These are phyloP conservation scores for Achlya hypogyna DNA, from an alignment of 352 stramenopile species.

Conservation along the genomic window DNA sequence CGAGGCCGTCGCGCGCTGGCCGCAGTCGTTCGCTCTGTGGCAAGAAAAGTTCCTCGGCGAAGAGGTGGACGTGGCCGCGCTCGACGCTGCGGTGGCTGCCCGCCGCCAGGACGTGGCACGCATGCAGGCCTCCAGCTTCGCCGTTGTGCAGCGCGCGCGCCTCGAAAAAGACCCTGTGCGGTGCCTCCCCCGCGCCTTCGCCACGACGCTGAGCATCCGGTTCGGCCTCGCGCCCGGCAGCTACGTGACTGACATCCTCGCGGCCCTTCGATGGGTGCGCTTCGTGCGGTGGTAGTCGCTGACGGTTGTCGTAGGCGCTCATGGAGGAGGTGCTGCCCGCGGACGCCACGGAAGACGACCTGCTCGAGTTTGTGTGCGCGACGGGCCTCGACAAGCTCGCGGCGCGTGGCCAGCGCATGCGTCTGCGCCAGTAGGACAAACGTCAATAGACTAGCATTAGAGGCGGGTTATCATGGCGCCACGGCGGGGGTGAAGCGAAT, in stretches of 20 bases:
- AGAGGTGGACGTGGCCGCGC: slow-evolving; percentile 29
- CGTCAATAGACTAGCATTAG: not conserved
- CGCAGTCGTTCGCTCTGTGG: slow-evolving; percentile 49
- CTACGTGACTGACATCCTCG: slow-evolving; percentile 57
- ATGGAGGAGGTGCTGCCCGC: slow-evolving; percentile 48
- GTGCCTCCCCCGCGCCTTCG: slow-evolving; percentile 59
- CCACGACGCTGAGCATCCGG: slow-evolving; percentile 66
- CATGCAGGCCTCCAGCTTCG: slow-evolving; percentile 23
- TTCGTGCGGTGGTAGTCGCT: not conserved
- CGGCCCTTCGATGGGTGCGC: slow-evolving; percentile 41
- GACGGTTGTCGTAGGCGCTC: slow-evolving; percentile 7
- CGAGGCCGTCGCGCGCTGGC: slow-evolving; percentile 44
- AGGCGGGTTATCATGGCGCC: not conserved
- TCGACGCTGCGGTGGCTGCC: slow-evolving; percentile 33
- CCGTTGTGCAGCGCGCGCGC: slow-evolving; percentile 27
- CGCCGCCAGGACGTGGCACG: slow-evolving; percentile 29
- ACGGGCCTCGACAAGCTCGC: slow-evolving; percentile 43
- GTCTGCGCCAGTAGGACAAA: not conserved
- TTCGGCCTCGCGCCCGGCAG: slow-evolving; percentile 61
- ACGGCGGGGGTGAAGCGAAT: slow-evolving; percentile 58
- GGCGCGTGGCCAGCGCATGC: not conserved
- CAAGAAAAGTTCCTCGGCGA: slow-evolving; percentile 35
- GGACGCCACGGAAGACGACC: slow-evolving; percentile 41
- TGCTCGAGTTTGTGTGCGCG: slow-evolving; percentile 50
- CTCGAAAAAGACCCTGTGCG: slow-evolving; percentile 43